These are phyloP conservation scores for Irpex rosettiformis DNA, from an alignment of 1,284 basidiomycete species.

Conservation along the genomic window DNA sequence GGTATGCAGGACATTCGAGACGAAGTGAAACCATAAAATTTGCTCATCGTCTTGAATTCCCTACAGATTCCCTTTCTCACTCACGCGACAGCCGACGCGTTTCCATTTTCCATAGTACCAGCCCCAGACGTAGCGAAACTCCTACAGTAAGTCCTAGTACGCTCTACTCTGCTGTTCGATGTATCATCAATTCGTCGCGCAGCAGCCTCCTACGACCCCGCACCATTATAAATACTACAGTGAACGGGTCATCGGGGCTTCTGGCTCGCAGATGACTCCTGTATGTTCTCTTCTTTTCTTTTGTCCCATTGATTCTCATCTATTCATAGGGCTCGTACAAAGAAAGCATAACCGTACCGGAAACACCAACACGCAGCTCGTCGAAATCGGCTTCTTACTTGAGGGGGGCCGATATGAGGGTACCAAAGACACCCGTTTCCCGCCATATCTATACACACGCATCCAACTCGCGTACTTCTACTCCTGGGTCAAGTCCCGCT, in stretches of 20 bases:
- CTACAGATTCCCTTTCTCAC: constrained; percentile 43
- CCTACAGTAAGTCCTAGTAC: constrained; percentile 32
- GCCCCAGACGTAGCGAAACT: constrained; percentile 22
- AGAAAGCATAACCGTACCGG: constrained; percentile 5
- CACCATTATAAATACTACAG: constrained; percentile 32
- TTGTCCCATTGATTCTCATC: background rate
- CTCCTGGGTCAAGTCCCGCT: constrained; percentile 48
- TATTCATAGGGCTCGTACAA: constrained; percentile 14
- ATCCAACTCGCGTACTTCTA: constrained; percentile 43
- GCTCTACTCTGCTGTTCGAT: background rate
- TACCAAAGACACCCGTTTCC: constrained; percentile 21
- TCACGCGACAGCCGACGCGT: constrained; percentile 52
- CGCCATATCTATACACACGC: constrained; percentile 26
- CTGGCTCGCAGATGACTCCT: constrained; percentile 17
- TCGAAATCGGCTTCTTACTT: constrained; percentile 11
- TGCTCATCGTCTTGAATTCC: background rate
- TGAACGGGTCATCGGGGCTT: constrained; percentile 28
- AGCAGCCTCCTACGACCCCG: constrained; percentile 26
- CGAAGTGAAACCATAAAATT: background rate
- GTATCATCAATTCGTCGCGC: background rate
- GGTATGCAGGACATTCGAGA: constrained; percentile 14
- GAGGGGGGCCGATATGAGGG: constrained; percentile 14
- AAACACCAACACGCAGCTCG: constrained; percentile 19
- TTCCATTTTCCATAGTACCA: constrained; percentile 25
- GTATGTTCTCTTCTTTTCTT: constrained; percentile 13